These are phyloP conservation scores for Parmales sp. DNA, from an alignment of 108 stramenopile species.

Conservation along the genomic window DNA sequence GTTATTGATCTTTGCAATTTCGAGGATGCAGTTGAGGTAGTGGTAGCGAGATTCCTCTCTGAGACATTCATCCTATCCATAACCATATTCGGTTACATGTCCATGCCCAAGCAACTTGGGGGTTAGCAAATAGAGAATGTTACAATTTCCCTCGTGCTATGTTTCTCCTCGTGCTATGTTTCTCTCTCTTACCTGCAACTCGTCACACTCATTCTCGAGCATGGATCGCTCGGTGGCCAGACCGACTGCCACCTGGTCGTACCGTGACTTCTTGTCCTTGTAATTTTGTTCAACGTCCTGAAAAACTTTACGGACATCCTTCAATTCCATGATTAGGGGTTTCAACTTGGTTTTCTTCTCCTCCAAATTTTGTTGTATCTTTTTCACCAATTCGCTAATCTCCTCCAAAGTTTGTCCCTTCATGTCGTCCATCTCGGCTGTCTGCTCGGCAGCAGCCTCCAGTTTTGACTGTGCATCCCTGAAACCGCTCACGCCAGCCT, in stretches of 20 bases:
- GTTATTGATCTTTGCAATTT: constrained; percentile 26
- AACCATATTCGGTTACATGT: too few species aligned
- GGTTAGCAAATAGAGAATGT: too few species aligned
- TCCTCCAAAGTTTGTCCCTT: constrained; percentile 60
- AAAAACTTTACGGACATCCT: constrained; percentile 32
- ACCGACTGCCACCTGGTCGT: constrained; percentile 41
- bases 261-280: constrained; percentile 32
- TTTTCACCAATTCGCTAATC: constrained; percentile 47
- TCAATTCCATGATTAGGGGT: constrained; percentile 44
- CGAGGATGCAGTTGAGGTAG: constrained; percentile 23
- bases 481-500: constrained; percentile 58
- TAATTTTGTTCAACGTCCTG: constrained; percentile 37
- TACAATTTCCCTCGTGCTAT: too few species aligned
- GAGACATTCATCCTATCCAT: constrained; percentile 11
- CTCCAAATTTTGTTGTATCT: constrained; percentile 47
- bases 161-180: too few species aligned
- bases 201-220: constrained; percentile 46
- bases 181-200: constrained; percentile 31
- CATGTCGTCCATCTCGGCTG: constrained; percentile 41
- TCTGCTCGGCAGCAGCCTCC: constrained; percentile 44
- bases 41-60: constrained; percentile 23
- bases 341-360: constrained; percentile 38
- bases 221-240: constrained; percentile 38
- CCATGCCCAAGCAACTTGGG: too few species aligned
- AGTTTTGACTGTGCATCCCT: constrained; percentile 38